phyloP scores from a whole-genome alignment of 2,329 filamentous ascomycete genomes.

The Talaromyces sp. region DNA sequence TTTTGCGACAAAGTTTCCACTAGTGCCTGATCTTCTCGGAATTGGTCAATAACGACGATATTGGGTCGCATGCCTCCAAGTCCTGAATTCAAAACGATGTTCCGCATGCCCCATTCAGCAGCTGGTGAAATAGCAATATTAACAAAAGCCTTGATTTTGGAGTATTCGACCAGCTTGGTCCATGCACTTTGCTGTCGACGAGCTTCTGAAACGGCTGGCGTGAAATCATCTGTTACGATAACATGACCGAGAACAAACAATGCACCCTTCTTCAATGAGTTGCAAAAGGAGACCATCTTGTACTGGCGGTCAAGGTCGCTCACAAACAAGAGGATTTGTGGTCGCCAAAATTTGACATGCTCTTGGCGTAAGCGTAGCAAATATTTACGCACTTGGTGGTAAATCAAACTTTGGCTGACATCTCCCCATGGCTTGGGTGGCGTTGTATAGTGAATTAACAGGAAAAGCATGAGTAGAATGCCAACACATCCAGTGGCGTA shows the following conservation, averaged over 20 bases:
- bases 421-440: constrained; percentile 89
- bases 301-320: constrained; percentile 82
- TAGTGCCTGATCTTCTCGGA: constrained; percentile 63
- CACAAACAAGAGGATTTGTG: constrained; percentile 81
- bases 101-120: constrained; percentile 82
- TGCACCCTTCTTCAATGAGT: constrained; percentile 84
- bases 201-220: constrained; percentile 75
- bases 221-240: constrained; percentile 82
- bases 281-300: constrained; percentile 86
- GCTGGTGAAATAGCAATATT: constrained; percentile 82
- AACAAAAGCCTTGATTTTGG: constrained; percentile 85
- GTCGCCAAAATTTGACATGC: constrained; percentile 92
- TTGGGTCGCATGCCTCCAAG: constrained; percentile 88
- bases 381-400: constrained; percentile 86
- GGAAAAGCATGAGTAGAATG: constrained; percentile 74
- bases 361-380: constrained; percentile 79
- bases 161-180: constrained; percentile 85
- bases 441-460: constrained; percentile 81
- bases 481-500: constrained; percentile 77
- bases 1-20: constrained; percentile 58
- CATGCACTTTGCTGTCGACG: constrained; percentile 78
- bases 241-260: constrained; percentile 86
- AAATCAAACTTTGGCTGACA: constrained; percentile 86
- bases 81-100: constrained; percentile 78
- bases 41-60: constrained; percentile 78